Evolutionary conservation across 2,329 filamentous ascomycete genomes (phyloP).

Genomic region (Neonectria punicea): DNA sequence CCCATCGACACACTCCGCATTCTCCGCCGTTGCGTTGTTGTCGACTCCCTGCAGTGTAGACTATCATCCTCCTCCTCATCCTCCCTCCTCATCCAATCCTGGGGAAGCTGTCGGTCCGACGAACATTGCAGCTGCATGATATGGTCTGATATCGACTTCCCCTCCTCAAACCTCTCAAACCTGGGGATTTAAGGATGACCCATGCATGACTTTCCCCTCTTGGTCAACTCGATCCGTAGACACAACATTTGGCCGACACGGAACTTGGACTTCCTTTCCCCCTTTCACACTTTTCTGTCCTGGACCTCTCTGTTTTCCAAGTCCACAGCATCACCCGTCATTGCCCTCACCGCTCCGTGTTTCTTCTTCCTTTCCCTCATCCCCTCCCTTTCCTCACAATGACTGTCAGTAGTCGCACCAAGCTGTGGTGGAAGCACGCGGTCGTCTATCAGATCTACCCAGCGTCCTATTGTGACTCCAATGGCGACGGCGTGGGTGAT

Average conservation of each 20-base stretch:
- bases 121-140: background rate
- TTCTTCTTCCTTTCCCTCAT: background rate
- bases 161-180: background rate
- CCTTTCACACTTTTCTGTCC: background rate
- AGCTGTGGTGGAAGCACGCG: slow-evolving; percentile 65
- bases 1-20: background rate
- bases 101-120: slow-evolving; percentile 20
- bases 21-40: background rate
- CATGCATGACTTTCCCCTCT: background rate
- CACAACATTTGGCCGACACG: background rate
- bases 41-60: background rate
- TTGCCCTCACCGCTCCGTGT: background rate
- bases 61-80: background rate
- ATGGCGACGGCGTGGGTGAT: slow-evolving; percentile 64
- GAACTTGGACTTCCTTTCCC: background rate
- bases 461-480: slow-evolving; percentile 65
- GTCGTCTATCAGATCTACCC: slow-evolving; percentile 68
- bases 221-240: background rate
- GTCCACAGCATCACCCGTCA: background rate
- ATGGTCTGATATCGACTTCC: background rate
- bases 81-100: background rate
- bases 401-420: slow-evolving; percentile 35
- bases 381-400: slow-evolving; percentile 9
- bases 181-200: slow-evolving; percentile 18
- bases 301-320: background rate